Percentiles rank a stretch among this genome's conserved stretches.
These are phyloP conservation scores for Amanita muscaria DNA, from an alignment of 768 basidiomycete species.

Conservation along the genomic window DNA sequence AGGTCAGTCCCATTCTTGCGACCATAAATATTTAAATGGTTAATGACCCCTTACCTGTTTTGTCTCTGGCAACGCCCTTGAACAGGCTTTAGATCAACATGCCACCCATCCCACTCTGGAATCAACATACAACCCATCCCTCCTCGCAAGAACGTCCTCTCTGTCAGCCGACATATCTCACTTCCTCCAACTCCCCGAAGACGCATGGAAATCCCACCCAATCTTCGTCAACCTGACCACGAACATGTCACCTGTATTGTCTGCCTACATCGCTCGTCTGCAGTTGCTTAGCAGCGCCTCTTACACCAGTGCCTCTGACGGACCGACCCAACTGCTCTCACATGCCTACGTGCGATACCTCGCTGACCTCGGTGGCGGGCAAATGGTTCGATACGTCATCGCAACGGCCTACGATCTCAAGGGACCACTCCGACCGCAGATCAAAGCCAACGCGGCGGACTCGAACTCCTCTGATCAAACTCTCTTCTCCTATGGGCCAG, in stretches of 20 bases:
- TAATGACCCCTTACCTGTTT: not conserved
- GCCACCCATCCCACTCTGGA: slow-evolving; percentile 53
- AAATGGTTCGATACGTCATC: slow-evolving; percentile 54
- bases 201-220: slow-evolving; percentile 48
- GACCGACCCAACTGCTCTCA: slow-evolving; percentile 44
- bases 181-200: slow-evolving; percentile 43
- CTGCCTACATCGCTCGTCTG: slow-evolving; percentile 47
- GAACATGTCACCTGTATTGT: slow-evolving; percentile 38
- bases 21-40: not conserved
- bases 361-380: slow-evolving; percentile 74
- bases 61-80: slow-evolving; percentile 36
- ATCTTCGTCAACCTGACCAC: slow-evolving; percentile 37
- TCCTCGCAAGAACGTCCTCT: slow-evolving; percentile 51
- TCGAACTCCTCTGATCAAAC: no score
- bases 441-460: no score
- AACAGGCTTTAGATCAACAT: slow-evolving; percentile 49
- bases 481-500: no score
- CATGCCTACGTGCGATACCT: slow-evolving; percentile 82
- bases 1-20: slow-evolving; percentile 56
- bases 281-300: slow-evolving; percentile 32
- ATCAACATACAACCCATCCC: slow-evolving; percentile 61
- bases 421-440: no score
- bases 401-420: slow-evolving; percentile 66
- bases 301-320: not conserved
- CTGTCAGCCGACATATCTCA: slow-evolving; percentile 62